These are phyloP conservation scores for Ophiorrhiza pumila DNA, from an alignment of 257 asterid genomes.

Conservation along the genomic window DNA sequence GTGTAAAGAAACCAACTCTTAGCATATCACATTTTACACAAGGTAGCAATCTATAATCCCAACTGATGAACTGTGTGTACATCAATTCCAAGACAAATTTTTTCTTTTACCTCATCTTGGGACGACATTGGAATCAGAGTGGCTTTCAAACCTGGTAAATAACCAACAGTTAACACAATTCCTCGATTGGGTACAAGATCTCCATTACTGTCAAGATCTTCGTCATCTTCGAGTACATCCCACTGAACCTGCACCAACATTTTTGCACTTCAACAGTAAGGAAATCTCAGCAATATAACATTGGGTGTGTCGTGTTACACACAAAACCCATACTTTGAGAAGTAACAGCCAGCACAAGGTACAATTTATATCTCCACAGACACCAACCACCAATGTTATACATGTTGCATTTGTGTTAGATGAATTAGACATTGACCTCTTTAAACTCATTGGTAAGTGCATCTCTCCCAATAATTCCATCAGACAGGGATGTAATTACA, in stretches of 20 bases:
- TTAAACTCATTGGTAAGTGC: conserved; percentile 45
- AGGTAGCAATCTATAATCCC: neutral
- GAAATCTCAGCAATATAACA: neutral
- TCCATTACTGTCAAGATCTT: conserved; percentile 12
- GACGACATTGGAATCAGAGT: conserved; percentile 40
- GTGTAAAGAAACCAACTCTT: neutral
- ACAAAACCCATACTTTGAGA: neutral
- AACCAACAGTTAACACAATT: conserved; percentile 63
- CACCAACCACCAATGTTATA: neutral
- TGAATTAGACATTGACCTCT: conserved; percentile 45
- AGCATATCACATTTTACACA: neutral
- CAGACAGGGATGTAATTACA: conserved; percentile 41
- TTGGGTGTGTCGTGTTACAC: neutral
- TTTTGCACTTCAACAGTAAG: neutral
- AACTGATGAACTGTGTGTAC: neutral
- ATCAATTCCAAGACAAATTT: neutral
- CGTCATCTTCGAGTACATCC: conserved; percentile 46
- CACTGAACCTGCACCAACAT: conserved; percentile 52
- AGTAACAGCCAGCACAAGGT: neutral
- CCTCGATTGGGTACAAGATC: conserved; percentile 32
- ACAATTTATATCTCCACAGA: neutral
- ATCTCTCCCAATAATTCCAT: conserved; percentile 68
- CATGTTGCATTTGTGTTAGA: neutral
- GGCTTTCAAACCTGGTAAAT: conserved; percentile 62
- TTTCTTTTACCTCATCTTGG: conserved; percentile 3